phyloP scores from a whole-genome alignment of 768 basidiomycete genomes.

The Agaricus sinodeliciosus region DNA sequence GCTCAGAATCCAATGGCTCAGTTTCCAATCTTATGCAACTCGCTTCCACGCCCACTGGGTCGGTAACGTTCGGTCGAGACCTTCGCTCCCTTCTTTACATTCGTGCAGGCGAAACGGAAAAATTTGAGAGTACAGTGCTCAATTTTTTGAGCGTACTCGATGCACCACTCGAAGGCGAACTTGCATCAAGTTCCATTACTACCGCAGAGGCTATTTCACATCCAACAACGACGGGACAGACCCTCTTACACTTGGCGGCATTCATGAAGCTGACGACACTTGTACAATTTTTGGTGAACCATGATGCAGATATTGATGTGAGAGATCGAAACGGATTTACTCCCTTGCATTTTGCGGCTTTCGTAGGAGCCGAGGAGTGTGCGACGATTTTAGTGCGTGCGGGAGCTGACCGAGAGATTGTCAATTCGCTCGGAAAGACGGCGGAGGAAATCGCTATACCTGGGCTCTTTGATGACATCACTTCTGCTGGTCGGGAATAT shows the following conservation, averaged over 20 bases:
- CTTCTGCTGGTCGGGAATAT: constrained; percentile 14
- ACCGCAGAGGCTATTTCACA: constrained; percentile 60
- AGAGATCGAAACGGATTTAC: constrained; percentile 91
- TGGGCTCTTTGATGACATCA: constrained; percentile 37
- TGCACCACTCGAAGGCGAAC: constrained; percentile 39
- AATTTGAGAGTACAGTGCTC: constrained; percentile 73
- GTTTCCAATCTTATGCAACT: constrained; percentile 49
- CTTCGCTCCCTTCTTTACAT: constrained; percentile 52
- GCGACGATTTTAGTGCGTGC: constrained; percentile 62
- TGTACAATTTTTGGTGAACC: constrained; percentile 62
- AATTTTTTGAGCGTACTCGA: constrained; percentile 80
- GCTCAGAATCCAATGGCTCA: constrained; percentile 30
- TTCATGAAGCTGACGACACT: constrained; percentile 73
- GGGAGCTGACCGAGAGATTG: constrained; percentile 76
- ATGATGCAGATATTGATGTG: constrained; percentile 70
- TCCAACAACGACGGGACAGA: constrained; percentile 69
- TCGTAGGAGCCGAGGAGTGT: constrained; percentile 59
- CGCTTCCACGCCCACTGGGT: constrained; percentile 25
- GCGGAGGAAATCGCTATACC: constrained; percentile 50
- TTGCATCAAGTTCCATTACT: constrained; percentile 33
- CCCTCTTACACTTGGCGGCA: constrained; percentile 80
- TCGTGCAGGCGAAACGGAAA: constrained; percentile 45
- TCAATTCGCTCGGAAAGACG: constrained; percentile 65
- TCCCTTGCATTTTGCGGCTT: constrained; percentile 78
- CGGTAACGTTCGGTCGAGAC: constrained; percentile 33